Percentiles rank a stretch among this genome's conserved stretches.
Evolutionary conservation across 768 basidiomycete species (phyloP).

Genomic region (Amanita pseudoporphyria): DNA sequence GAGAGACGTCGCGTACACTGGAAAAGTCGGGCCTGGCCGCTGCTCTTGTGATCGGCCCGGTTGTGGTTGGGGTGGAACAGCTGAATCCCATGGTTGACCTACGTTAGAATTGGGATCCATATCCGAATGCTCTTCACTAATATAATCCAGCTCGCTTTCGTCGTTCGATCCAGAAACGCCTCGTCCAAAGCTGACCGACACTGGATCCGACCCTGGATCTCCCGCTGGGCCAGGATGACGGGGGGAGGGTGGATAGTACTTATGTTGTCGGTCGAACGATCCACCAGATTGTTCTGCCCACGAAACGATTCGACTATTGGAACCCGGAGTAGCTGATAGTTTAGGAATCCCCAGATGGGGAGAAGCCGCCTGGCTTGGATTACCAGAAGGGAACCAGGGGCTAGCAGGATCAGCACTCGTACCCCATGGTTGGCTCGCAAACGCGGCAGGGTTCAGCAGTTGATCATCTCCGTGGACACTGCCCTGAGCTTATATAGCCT

Average conservation of each 20-base stretch:
- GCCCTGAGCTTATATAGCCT: slow-evolving; percentile 3
- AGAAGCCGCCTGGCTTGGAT: background rate
- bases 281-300: background rate
- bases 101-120: background rate
- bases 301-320: background rate
- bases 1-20: slow-evolving; percentile 2
- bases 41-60: background rate
- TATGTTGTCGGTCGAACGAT: background rate
- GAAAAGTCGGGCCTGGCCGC: background rate
- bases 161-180: background rate
- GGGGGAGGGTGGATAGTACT: slow-evolving; percentile 3
- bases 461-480: slow-evolving; percentile 4
- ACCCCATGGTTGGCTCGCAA: background rate
- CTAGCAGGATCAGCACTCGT: background rate
- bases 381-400: background rate
- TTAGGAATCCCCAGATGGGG: background rate
- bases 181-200: background rate
- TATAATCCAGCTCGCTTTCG: slow-evolving; percentile 4
- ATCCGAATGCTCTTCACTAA: background rate
- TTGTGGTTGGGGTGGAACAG: background rate
- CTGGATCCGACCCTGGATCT: background rate
- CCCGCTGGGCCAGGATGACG: slow-evolving; percentile 1
- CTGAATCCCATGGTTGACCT: background rate
- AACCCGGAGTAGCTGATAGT: background rate
- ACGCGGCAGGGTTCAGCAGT: background rate